Evolutionary conservation across 1,284 basidiomycete genomes (phyloP).

Genomic region (Phylloboletellus chloephorus): DNA sequence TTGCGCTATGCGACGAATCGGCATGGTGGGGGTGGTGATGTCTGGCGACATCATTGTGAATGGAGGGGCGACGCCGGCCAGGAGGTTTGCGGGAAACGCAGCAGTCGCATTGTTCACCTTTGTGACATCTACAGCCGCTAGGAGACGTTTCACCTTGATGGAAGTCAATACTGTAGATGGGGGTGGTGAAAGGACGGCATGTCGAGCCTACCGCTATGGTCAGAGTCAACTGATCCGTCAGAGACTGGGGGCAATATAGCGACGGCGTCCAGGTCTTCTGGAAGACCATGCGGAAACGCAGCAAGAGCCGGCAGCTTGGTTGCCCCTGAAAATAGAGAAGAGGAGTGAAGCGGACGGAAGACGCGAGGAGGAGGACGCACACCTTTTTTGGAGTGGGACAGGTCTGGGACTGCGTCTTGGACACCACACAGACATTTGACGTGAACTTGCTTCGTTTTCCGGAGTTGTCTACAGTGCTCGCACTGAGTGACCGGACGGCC

Average conservation of each 20-base stretch:
- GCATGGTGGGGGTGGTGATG: constrained; percentile 14
- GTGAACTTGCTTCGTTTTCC: constrained; percentile 71
- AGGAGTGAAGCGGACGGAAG: constrained; percentile 33
- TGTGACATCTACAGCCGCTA: constrained; percentile 42
- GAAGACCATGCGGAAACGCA: constrained; percentile 67
- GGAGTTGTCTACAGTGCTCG: constrained; percentile 67
- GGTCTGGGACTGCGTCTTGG: constrained; percentile 32
- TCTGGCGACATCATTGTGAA: constrained; percentile 28
- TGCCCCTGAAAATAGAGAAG: constrained; percentile 38
- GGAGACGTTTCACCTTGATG: constrained; percentile 39
- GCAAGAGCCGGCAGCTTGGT: constrained; percentile 58
- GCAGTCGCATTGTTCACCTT: constrained; percentile 50
- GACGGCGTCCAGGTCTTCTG: constrained; percentile 58
- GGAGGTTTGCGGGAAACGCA: constrained; percentile 40
- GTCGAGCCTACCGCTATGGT: constrained; percentile 42
- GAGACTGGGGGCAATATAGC: constrained; percentile 40
- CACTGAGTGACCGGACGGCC: constrained; percentile 79
- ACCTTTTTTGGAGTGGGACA: constrained; percentile 53
- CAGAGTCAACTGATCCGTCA: constrained; percentile 45
- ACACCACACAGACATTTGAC: constrained; percentile 59
- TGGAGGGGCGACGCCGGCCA: constrained; percentile 29
- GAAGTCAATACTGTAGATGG: constrained; percentile 33
- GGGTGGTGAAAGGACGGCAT: constrained; percentile 27
- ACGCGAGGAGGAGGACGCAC: constrained; percentile 26
- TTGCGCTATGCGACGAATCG: constrained; percentile 12